phyloP scores from a whole-genome alignment of 1,139 yeast genomes.

The Protomyces lactucae-debilis region DNA sequence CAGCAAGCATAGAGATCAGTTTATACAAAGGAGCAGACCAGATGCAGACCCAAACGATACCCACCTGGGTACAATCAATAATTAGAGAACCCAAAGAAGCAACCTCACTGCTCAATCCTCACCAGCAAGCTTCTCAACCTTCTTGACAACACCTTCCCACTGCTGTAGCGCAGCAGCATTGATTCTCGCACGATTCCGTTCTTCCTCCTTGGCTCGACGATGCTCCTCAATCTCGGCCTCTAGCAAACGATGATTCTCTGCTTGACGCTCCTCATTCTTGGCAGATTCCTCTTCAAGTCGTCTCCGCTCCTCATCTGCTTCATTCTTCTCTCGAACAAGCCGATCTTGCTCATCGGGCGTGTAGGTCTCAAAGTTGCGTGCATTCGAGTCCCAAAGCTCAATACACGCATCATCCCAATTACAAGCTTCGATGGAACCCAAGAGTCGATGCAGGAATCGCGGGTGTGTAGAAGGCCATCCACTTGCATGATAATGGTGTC shows the following conservation, averaged over 20 bases:
- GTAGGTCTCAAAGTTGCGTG: conserved; percentile 15
- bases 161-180: conserved; percentile 1
- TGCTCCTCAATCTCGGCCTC: conserved; percentile 18
- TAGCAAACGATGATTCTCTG: conserved; percentile 5
- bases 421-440: conserved; percentile 24
- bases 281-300: conserved; percentile 9
- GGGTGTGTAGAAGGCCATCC: conserved; percentile 26
- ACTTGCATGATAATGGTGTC: conserved; percentile 23
- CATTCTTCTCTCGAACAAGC: conserved; percentile 7
- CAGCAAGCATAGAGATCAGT: no score
- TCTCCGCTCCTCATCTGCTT: conserved; percentile 10
- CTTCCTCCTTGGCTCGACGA: conserved; percentile 19
- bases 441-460: conserved; percentile 18
- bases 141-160: conserved; percentile 23
- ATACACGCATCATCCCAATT: conserved; percentile 23
- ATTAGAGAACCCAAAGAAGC: no score
- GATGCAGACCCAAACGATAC: no score
- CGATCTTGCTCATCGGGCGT: conserved; percentile 17
- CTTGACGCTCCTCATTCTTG: conserved; percentile 5
- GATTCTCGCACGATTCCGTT: background rate
- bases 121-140: conserved; percentile 20
- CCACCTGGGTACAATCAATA: no score
- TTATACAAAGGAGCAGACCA: no score
- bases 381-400: conserved; percentile 16
- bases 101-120: background rate